Percentiles rank a stretch among this genome's conserved stretches.
These are phyloP conservation scores for Rutstroemia sp. DNA, from an alignment of 2,329 filamentous ascomycete species.

Conservation along the genomic window DNA sequence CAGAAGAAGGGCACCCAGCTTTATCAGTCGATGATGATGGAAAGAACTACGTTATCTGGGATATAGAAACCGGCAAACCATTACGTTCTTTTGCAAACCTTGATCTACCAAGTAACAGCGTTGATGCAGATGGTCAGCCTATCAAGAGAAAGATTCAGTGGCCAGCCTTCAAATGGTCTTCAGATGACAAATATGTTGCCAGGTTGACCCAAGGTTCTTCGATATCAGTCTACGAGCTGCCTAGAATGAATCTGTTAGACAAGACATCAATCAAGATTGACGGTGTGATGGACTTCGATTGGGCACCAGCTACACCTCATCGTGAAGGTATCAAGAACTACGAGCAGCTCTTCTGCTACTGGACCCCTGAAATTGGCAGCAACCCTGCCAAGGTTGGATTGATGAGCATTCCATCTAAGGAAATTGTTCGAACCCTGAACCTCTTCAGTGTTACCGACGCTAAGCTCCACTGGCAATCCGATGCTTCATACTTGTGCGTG, in stretches of 20 bases:
- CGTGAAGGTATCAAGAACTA: slow-evolving; percentile 84
- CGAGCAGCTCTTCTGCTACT: slow-evolving; percentile 96
- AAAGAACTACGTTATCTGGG: slow-evolving; percentile 99
- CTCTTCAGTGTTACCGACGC: slow-evolving; percentile 97
- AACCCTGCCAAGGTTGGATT: slow-evolving; percentile 95
- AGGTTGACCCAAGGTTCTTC: slow-evolving; percentile 80
- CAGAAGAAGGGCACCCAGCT: slow-evolving; percentile 78
- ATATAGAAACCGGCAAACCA: slow-evolving; percentile 81
- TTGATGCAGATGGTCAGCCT: slow-evolving; percentile 54
- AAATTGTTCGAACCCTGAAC: slow-evolving; percentile 89
- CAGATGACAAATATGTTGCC: slow-evolving; percentile 95
- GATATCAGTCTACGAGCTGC: slow-evolving; percentile 86
- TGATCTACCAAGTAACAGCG: slow-evolving; percentile 60
- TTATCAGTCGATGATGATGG: slow-evolving; percentile 89
- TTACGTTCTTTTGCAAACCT: slow-evolving; percentile 90
- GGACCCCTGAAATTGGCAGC: slow-evolving; percentile 96
- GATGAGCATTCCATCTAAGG: slow-evolving; percentile 93
- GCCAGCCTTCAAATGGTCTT: slow-evolving; percentile 99
- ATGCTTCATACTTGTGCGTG: slow-evolving; percentile 88
- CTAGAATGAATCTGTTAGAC: slow-evolving; percentile 81
- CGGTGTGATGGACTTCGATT: slow-evolving; percentile 95
- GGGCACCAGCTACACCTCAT: slow-evolving; percentile 77
- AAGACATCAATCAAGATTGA: slow-evolving; percentile 95
- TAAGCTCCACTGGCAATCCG: slow-evolving; percentile 98
- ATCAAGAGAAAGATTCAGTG: slow-evolving; percentile 91